Base-by-base conservation (phyloP, 306 rosid genomes). In the Quercus parvula region DNA sequence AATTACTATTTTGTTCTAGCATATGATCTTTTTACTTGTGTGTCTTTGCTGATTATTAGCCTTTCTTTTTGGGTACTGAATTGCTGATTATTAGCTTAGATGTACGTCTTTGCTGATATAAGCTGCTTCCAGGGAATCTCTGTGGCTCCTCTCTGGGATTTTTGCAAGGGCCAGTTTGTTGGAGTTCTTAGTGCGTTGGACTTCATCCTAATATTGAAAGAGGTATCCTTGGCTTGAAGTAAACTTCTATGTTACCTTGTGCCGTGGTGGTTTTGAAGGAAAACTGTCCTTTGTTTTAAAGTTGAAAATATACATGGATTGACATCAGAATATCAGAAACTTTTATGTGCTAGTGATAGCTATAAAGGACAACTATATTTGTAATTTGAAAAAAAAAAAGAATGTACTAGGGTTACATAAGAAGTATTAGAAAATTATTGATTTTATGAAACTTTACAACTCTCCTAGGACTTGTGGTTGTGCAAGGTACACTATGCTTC, bases 171-270 rank as follows among this genome's bases (percentile, higher is more conserved):
- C 56, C 94, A 70, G 81, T 86, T 89, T 70, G 87, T 88, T 75
- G 97, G 96, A 75, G 87, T 92, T 75, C 92, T 92, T 56, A 92
- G 94, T 76, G 94, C 96, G 35, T 71, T 86, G 88, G 97, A 92
- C 85, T 92, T 91, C 90, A 88, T 92, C 85, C 88, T 91, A 75
- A 92, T 92, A 72, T 58, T 92, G 91, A 92, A 77, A 88, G 96
- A 91, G 96, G 97, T 92, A 83, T 82, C 92, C 81, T 70, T 49
- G 28, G 49, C 82, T 70, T 49, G 27, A 38, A 74, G 70, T 77
- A 75, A 82, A 75, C 58, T 51, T 27, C 83, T 77, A 66, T 67
- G 80, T 73, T 55, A 77, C 75, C 41, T 61, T 64, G 46, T 66
- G 49, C 77, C 68, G 38, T 51, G 73, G 79, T 81, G 52, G 27